Percentiles rank a stretch among this genome's conserved stretches.
Conservation (phyloP, 768 basidiomycete species). For the Boletus vinaceobasis region DNA sequence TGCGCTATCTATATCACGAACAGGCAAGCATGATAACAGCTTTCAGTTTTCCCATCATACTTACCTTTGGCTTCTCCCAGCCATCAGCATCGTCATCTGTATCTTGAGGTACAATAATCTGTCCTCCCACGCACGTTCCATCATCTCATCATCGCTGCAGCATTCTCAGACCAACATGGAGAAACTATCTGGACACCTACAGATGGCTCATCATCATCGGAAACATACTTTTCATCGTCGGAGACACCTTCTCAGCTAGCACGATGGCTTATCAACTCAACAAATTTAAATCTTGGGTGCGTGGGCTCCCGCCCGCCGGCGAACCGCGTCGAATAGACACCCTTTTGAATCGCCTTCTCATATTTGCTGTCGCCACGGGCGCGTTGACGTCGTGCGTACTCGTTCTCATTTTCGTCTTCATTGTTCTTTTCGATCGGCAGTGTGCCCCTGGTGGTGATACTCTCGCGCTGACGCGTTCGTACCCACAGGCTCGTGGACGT, state of each 20-base stretch:
- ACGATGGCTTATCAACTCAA: slow-evolving; percentile 23
- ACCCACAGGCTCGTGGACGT: slow-evolving; percentile 22
- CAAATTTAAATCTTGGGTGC: slow-evolving; percentile 10
- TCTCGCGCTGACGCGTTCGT: not conserved
- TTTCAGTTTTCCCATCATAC: not conserved
- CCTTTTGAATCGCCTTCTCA: slow-evolving; percentile 22
- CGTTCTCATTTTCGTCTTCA: too few species aligned
- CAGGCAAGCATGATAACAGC: slow-evolving; percentile 7
- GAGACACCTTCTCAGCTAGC: slow-evolving; percentile 20
- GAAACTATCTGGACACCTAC: not conserved
- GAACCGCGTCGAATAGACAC: slow-evolving; percentile 15
- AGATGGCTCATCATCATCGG: slow-evolving; percentile 14
- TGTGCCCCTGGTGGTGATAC: not conserved
- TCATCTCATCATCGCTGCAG: slow-evolving; percentile 1
- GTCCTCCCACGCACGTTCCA: not conserved
- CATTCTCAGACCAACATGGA: slow-evolving; percentile 10
- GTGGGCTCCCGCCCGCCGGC: not conserved
- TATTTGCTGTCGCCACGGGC: slow-evolving; percentile 26
- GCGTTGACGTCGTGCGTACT: slow-evolving; percentile 22
- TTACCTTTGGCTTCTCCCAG: not conserved
- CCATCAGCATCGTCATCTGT: slow-evolving; percentile 11
- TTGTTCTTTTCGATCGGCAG: not conserved
- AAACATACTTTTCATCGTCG: slow-evolving; percentile 24
- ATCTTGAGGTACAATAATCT: slow-evolving; percentile 15
- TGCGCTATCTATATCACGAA: slow-evolving; percentile 18